A percentile compares a stretch with the other conserved stretches of the same genome.
These are phyloP conservation scores for Myxozyma neglecta DNA, from an alignment of 805 yeast species.

Conservation along the genomic window DNA sequence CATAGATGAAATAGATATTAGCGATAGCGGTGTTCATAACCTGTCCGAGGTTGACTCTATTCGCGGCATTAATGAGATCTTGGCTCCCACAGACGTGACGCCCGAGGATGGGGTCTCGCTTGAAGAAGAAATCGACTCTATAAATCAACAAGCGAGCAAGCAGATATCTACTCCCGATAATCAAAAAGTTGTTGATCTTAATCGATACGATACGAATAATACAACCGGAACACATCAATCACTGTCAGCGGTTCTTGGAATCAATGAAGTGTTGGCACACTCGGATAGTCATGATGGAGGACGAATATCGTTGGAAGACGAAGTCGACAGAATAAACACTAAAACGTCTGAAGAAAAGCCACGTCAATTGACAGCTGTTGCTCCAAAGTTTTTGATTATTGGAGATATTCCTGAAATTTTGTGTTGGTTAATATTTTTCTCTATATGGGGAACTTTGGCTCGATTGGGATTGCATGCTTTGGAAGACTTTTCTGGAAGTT, in stretches of 20 bases:
- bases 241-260: background rate
- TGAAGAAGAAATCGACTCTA: too few species aligned
- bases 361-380: background rate
- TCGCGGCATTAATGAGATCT: too few species aligned
- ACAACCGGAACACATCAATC: background rate
- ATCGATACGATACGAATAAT: background rate
- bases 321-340: background rate
- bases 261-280: background rate
- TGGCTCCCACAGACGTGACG: too few species aligned
- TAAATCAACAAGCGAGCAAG: too few species aligned
- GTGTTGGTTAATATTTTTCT: constrained; percentile 27
- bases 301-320: background rate
- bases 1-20: too few species aligned
- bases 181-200: too few species aligned
- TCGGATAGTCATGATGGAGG: background rate
- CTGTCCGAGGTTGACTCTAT: too few species aligned
- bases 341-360: background rate
- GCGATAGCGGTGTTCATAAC: too few species aligned
- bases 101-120: too few species aligned
- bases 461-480: constrained; percentile 32
- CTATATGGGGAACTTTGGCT: constrained; percentile 34
- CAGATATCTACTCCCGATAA: too few species aligned
- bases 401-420: constrained; percentile 13
- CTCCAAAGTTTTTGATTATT: background rate
- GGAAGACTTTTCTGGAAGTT: constrained; percentile 28